Percentiles rank a stretch among this genome's conserved stretches.
phyloP scores from a whole-genome alignment of 2,329 filamentous ascomycete genomes.

The Alternaria postmessia region DNA sequence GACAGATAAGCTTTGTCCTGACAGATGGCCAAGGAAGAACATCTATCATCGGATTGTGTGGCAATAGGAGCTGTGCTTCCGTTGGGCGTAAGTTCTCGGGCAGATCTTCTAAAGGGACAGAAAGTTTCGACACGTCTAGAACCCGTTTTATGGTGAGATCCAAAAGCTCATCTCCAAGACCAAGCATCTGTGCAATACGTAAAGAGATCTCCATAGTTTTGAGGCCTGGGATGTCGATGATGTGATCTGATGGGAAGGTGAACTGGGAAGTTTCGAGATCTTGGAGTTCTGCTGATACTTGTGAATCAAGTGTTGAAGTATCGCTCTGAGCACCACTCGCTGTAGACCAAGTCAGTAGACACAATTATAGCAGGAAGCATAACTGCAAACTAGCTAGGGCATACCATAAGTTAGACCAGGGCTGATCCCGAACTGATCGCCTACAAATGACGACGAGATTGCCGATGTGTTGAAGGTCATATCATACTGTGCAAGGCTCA shows the following conservation, averaged over 20 bases:
- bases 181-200: background rate
- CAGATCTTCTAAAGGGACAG: background rate
- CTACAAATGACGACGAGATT: background rate
- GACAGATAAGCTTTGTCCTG: conserved; percentile 1
- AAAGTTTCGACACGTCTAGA: background rate
- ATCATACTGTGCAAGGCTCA: background rate
- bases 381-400: background rate
- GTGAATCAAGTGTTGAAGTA: background rate
- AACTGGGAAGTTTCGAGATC: background rate
- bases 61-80: background rate
- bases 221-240: background rate
- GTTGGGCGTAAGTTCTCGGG: background rate
- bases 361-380: background rate
- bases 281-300: background rate
- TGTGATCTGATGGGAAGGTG: conserved; percentile 2
- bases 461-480: background rate
- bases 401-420: background rate
- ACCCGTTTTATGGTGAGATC: background rate
- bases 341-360: background rate
- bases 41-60: conserved; percentile 1
- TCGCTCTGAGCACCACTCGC: background rate
- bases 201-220: background rate
- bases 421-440: background rate
- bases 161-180: background rate
- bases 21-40: background rate